A percentile compares a stretch with the other conserved stretches of the same genome.
phyloP scores from a whole-genome alignment of 495 filamentous ascomycete genomes.

The Aspergillus campestris region DNA sequence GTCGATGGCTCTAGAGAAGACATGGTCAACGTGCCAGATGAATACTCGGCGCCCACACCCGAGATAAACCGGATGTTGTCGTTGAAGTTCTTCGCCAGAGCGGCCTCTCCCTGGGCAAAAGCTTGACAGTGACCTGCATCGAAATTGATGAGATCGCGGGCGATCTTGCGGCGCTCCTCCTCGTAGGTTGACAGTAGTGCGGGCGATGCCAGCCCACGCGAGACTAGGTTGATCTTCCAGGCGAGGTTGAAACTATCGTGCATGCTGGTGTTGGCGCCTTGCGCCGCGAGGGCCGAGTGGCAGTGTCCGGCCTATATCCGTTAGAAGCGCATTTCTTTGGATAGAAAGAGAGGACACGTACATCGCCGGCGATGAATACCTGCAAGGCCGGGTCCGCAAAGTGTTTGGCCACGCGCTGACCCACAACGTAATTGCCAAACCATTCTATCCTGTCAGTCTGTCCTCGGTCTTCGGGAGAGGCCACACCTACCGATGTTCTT shows the following conservation, averaged over 20 bases:
- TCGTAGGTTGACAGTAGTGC: conserved; percentile 65
- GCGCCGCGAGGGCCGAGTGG: conserved; percentile 79
- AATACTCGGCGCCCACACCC: conserved; percentile 57
- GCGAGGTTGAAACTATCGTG: conserved; percentile 72
- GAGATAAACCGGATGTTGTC: conserved; percentile 61
- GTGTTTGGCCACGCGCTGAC: conserved; percentile 63
- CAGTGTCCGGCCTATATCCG: conserved; percentile 49
- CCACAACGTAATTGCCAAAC: conserved; percentile 57
- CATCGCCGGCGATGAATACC: conserved; percentile 78
- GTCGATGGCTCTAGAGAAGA: background rate
- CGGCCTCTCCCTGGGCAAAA: conserved; percentile 50
- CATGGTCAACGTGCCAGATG: conserved; percentile 47
- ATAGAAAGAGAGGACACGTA: conserved; percentile 26
- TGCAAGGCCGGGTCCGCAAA: conserved; percentile 55
- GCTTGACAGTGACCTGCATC: conserved; percentile 52
- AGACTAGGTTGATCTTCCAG: conserved; percentile 72
- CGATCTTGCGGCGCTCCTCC: conserved; percentile 62
- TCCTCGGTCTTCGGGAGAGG: background rate
- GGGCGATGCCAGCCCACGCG: conserved; percentile 49
- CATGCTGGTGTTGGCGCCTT: conserved; percentile 83
- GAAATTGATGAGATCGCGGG: conserved; percentile 64
- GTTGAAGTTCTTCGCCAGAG: conserved; percentile 53
- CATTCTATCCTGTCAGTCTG: conserved; percentile 30
- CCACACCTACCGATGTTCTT: conserved; percentile 39
- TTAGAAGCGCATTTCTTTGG: background rate